Evolutionary conservation across 2,329 filamentous ascomycete genomes (phyloP).

Genomic region (Sarocladium oryzae): DNA sequence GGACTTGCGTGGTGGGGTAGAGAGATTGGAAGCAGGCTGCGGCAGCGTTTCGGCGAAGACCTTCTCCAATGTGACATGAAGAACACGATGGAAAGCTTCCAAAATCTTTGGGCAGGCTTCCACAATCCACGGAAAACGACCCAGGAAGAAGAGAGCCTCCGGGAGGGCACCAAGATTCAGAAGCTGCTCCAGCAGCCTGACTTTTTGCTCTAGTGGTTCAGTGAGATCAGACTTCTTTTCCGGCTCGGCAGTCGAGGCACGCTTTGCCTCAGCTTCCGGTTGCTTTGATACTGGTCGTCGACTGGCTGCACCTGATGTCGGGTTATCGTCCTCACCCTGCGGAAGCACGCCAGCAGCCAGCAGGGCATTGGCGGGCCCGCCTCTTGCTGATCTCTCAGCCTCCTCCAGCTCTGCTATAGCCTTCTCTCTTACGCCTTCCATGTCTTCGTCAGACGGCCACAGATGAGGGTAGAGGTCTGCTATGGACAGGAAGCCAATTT

Average conservation of each 20-base stretch:
- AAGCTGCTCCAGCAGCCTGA: constrained; percentile 74
- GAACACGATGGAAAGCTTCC: constrained; percentile 74
- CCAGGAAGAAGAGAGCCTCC: constrained; percentile 86
- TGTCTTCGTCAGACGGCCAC: constrained; percentile 75
- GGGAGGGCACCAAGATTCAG: constrained; percentile 88
- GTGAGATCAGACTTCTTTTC: constrained; percentile 44
- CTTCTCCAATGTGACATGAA: constrained; percentile 74
- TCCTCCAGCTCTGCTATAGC: constrained; percentile 72
- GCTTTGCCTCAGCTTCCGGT: constrained; percentile 41
- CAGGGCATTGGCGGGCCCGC: constrained; percentile 74
- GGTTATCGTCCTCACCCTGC: constrained; percentile 62
- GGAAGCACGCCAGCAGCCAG: constrained; percentile 79
- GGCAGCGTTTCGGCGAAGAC: constrained; percentile 50
- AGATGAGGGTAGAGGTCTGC: constrained; percentile 88
- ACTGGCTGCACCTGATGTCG: constrained; percentile 21
- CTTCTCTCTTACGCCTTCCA: constrained; percentile 66
- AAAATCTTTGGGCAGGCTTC: constrained; percentile 79
- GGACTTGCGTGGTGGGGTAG: constrained; percentile 25
- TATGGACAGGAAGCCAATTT: constrained; percentile 93
- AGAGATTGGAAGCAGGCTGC: neutral
- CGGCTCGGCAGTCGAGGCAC: constrained; percentile 34
- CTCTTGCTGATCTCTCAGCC: constrained; percentile 58
- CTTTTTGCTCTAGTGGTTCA: constrained; percentile 82
- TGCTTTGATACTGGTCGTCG: constrained; percentile 34
- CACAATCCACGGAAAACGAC: constrained; percentile 86